Evolutionary conservation across 2,329 filamentous ascomycete species (phyloP).

Genomic region (Fusarium sarcochroum): DNA sequence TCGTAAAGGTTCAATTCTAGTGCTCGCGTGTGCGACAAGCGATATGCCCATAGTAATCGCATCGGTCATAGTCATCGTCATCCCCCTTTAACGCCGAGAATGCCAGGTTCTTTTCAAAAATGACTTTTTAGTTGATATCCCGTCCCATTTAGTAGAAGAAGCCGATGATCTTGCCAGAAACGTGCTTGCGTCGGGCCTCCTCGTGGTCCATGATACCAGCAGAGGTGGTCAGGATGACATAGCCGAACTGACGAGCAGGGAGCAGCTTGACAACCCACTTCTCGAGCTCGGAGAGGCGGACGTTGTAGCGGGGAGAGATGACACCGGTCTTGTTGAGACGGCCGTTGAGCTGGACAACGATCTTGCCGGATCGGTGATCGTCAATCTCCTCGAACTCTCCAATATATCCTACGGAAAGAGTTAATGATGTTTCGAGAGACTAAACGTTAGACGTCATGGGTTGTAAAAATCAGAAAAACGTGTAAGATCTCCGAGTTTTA

Average conservation of each 20-base stretch:
- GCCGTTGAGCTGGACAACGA: conserved; percentile 99
- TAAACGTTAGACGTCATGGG: conserved; percentile 92
- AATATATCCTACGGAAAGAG: conserved; percentile 83
- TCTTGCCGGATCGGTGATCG: conserved; percentile 99
- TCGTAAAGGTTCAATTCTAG: conserved; percentile 54
- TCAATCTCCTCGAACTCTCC: conserved; percentile 99
- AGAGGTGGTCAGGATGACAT: conserved; percentile 98
- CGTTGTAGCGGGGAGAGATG: conserved; percentile 99
- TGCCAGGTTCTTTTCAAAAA: conserved; percentile 47
- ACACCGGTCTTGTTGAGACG: conserved; percentile 99
- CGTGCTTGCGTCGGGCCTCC: conserved; percentile 99
- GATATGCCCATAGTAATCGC: conserved; percentile 50
- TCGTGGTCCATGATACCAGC: conserved; percentile 99
- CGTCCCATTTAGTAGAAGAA: conserved; percentile 89
- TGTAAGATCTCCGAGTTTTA: conserved; percentile 91
- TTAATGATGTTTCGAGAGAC: conserved; percentile 90
- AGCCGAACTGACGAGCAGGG: conserved; percentile 99
- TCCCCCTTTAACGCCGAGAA: conserved; percentile 56
- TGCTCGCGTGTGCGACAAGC: conserved; percentile 53
- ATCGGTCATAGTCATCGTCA: conserved; percentile 56
- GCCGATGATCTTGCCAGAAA: conserved; percentile 98
- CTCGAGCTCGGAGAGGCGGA: conserved; percentile 97
- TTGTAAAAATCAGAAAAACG: conserved; percentile 78
- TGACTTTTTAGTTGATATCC: conserved; percentile 50
- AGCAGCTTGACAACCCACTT: conserved; percentile 99